Percentiles rank a stretch among this genome's conserved stretches.
Conservation (phyloP, 495 filamentous ascomycete species). For the Sordaria brevicollis region DNA sequence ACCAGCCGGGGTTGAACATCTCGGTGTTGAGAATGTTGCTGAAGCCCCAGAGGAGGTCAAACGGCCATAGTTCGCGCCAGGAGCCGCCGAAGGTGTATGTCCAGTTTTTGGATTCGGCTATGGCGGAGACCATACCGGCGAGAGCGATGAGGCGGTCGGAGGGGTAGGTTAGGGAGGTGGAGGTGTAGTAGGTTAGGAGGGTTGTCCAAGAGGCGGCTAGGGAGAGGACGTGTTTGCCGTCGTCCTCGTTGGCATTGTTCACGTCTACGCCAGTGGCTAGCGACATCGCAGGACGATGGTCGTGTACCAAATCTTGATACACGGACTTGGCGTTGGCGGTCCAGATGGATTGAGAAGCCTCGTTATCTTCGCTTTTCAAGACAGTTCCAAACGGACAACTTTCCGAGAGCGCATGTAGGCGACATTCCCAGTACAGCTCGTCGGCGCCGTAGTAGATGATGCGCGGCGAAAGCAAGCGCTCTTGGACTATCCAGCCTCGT, state of each 20-base stretch:
- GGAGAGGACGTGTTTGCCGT: neutral
- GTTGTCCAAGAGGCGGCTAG: neutral
- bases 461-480: constrained; percentile 3
- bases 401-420: neutral
- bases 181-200: neutral
- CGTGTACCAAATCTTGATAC: neutral
- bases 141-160: neutral
- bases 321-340: neutral
- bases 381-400: neutral
- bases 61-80: neutral
- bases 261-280: neutral
- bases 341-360: neutral
- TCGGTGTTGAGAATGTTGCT: neutral
- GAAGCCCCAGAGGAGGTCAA: neutral
- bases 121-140: neutral
- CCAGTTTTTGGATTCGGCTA: neutral
- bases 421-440: constrained; percentile 7
- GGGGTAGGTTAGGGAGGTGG: neutral
- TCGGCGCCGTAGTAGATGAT: constrained; percentile 6
- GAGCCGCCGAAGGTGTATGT: neutral
- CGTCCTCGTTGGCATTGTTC: neutral
- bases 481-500: constrained; percentile 7
- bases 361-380: neutral
- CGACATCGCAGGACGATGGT: neutral
- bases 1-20: neutral